Evolutionary conservation across 2,329 filamentous ascomycete genomes (phyloP), one percentile per base, ranked within the genome.

Genomic region (Aspergillus sp.): DNA sequence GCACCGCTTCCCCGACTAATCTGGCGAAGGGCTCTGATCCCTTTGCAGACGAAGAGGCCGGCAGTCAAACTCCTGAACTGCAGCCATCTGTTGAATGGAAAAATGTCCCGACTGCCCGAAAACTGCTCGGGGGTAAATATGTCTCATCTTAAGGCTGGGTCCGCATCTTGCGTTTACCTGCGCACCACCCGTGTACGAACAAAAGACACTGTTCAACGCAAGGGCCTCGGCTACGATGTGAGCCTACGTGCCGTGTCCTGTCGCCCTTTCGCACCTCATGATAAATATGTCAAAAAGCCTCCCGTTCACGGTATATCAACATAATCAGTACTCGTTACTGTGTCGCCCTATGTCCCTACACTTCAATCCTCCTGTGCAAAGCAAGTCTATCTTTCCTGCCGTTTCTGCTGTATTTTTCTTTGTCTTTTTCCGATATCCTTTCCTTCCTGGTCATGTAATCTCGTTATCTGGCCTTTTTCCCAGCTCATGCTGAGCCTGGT

Each of bases 101-200:
- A 27, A 84, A 87, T 42, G 84, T 96, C 39, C 85, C 86, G 10
- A 81, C 84, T 5, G 78, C 83, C 57, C 86, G 85, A 75, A 93
- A 88, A 77, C 74, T 95, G 65, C 83, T 90, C 23, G 88, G 86
- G 71, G 91, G 91, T 50, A 90, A 88, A 77, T 96, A 95, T 74
- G 86, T 90, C 68, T 85, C 86, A 57, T 68, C 71, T 56, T 81
- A 65, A 57, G 13, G 6, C n/a, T 44, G 19, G 13, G 27, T 17
- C 10, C 10, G 11, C 32, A 36, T 36, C 5, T 13, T 36, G 32
- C 32, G 11, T 36, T 36, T 38, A 32, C 13, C 23, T 30, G 8
- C 49, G 11, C 47, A 13, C 47, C 36, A 36, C 36, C 32, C 44
- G 51, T 54, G 52, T 39, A 54, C 49, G 48, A 44, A 54, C 32